Evolutionary conservation across 441 rosid genomes (phyloP).

Genomic region (Croton laevigatus): DNA sequence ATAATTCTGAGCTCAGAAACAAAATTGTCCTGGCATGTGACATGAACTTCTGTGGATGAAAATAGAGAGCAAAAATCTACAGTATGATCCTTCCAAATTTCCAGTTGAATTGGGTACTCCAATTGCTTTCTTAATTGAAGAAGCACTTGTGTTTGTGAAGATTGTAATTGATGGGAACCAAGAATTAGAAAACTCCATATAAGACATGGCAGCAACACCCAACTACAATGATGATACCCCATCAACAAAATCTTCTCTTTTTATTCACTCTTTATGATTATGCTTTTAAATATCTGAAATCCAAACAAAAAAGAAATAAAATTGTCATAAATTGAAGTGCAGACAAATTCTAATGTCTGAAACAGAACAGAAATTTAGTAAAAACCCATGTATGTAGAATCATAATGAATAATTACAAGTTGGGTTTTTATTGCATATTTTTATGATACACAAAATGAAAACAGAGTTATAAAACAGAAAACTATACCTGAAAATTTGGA

Average conservation of each 20-base stretch:
- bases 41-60: conserved; percentile 45
- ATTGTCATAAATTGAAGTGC: neutral
- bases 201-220: conserved; percentile 38
- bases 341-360: neutral
- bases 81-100: conserved; percentile 57
- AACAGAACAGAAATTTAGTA: conserved; percentile 19
- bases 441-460: neutral
- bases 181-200: conserved; percentile 47
- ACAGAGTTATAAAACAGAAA: neutral
- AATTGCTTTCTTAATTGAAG: conserved; percentile 75
- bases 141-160: conserved; percentile 75
- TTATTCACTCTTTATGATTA: neutral
- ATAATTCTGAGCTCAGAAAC: conserved; percentile 52
- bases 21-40: conserved; percentile 58
- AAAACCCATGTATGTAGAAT: neutral
- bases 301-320: neutral
- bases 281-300: conserved; percentile 16
- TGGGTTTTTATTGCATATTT: neutral
- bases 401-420: neutral
- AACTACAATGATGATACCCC: conserved; percentile 31
- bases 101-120: conserved; percentile 64
- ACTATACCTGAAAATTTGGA: conserved; percentile 12
- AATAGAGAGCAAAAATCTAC: conserved; percentile 58
- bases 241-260: conserved; percentile 27
- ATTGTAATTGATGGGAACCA: conserved; percentile 59